Evolutionary conservation across 768 basidiomycete species (phyloP).

Genomic region (Lentinus tigrinus): DNA sequence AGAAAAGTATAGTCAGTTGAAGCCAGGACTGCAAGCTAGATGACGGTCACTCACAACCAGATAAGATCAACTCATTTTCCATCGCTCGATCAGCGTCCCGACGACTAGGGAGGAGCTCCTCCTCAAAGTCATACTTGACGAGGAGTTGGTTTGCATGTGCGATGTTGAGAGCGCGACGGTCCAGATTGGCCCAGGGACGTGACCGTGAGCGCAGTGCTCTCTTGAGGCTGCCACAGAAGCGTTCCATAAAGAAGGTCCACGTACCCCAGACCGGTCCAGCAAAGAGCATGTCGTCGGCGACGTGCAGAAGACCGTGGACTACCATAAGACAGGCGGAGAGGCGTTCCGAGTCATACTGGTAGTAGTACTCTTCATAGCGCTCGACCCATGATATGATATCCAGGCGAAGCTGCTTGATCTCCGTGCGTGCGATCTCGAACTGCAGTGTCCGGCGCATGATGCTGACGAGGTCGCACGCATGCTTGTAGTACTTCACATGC

Average conservation of each 20-base stretch:
- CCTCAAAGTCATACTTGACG: background rate
- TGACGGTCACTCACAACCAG: background rate
- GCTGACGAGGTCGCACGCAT: conserved; percentile 37
- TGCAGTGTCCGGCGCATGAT: conserved; percentile 37
- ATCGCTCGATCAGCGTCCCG: background rate
- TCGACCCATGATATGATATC: conserved; percentile 36
- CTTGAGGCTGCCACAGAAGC: conserved; percentile 21
- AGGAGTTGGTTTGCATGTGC: background rate
- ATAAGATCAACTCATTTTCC: background rate
- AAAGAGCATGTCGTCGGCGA: conserved; percentile 22
- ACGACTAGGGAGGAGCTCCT: background rate
- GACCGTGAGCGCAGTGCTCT: conserved; percentile 20
- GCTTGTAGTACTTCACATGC: conserved; percentile 34
- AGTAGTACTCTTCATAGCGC: conserved; percentile 36
- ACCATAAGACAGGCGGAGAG: conserved; percentile 29
- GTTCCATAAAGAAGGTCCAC: conserved; percentile 30
- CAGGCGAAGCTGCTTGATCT: conserved; percentile 25
- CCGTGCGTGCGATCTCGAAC: conserved; percentile 29
- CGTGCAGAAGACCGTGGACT: conserved; percentile 30
- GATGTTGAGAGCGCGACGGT: conserved; percentile 5
- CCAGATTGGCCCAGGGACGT: conserved; percentile 15
- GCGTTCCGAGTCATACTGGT: conserved; percentile 21
- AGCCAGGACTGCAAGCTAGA: too few species aligned
- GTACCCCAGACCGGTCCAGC: conserved; percentile 23
- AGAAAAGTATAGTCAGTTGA: too few species aligned